Evolutionary conservation across 176 grass and related monocot species (phyloP).

Genomic region (Aegilops bicornis): DNA sequence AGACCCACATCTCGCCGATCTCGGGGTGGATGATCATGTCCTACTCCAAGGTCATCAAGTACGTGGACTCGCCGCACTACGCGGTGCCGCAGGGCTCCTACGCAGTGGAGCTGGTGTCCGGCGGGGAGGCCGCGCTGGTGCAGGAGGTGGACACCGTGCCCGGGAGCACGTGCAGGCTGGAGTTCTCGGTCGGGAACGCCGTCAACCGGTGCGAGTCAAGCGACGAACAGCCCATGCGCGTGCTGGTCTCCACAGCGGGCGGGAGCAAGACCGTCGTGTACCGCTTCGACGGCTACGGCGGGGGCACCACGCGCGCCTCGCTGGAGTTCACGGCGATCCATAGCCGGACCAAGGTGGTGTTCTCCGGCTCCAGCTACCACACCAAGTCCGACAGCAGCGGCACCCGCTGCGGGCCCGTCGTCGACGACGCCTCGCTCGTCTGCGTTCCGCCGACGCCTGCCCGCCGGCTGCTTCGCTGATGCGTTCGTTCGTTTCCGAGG

Average conservation of each 20-base stretch:
- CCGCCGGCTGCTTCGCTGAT: conserved; percentile 18
- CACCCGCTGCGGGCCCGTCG: conserved; percentile 40
- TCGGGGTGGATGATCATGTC: conserved; percentile 73
- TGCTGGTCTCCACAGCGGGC: conserved; percentile 32
- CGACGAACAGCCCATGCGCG: conserved; percentile 14
- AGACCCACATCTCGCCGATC: conserved; percentile 60
- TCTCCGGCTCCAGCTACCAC: conserved; percentile 33
- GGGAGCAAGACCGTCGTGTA: conserved; percentile 6
- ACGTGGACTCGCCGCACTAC: conserved; percentile 40
- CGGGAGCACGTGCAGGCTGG: conserved; percentile 28
- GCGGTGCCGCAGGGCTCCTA: conserved; percentile 37
- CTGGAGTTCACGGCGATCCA: conserved; percentile 28
- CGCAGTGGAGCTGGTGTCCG: conserved; percentile 47
- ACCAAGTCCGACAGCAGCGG: conserved; percentile 43
- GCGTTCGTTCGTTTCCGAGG: neutral
- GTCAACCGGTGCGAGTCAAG: conserved; percentile 22
- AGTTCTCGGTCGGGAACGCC: conserved; percentile 43
- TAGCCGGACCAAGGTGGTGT: conserved; percentile 15
- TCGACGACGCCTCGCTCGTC: conserved; percentile 30
- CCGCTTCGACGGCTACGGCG: conserved; percentile 24
- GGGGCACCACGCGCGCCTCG: conserved; percentile 39
- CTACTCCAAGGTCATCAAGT: conserved; percentile 41
- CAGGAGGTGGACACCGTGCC: conserved; percentile 42
- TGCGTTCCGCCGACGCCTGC: conserved; percentile 18
- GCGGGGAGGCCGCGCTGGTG: conserved; percentile 42